Conservation (phyloP, 2,329 filamentous ascomycete genomes). For the Calonectria pteridis region DNA sequence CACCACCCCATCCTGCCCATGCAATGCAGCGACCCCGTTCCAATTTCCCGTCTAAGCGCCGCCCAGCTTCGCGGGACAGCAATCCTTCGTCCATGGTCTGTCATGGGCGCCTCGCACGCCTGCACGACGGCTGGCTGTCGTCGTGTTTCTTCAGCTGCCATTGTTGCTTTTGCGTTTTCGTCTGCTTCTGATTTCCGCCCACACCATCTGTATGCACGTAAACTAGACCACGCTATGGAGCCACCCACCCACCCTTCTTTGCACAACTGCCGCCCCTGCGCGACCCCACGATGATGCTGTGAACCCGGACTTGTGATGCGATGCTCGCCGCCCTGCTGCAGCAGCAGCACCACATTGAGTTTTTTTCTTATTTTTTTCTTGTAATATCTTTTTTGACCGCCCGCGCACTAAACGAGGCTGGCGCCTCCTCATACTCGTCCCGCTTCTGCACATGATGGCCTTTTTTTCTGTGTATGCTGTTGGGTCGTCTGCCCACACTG, state of each 20-base stretch:
- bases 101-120: constrained; percentile 29
- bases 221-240: constrained; percentile 5
- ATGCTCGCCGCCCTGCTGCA: not conserved
- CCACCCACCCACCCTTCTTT: not conserved
- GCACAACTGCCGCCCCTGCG: not conserved
- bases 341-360: not conserved
- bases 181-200: not conserved
- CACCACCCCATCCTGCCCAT: constrained; percentile 24
- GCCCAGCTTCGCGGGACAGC: not conserved
- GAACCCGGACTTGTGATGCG: not conserved
- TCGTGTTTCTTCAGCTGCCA: constrained; percentile 27
- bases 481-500: constrained; percentile 1
- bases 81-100: constrained; percentile 1
- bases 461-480: constrained; percentile 2
- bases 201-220: constrained; percentile 6
- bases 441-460: constrained; percentile 14
- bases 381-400: not conserved
- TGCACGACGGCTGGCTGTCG: constrained; percentile 45
- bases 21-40: constrained; percentile 45
- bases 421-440: constrained; percentile 44
- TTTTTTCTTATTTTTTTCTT: not conserved
- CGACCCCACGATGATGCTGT: not conserved
- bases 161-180: no score
- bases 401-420: constrained; percentile 21
- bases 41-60: constrained; percentile 37